Evolutionary conservation across 2,329 filamentous ascomycete species (phyloP), one percentile per base, ranked within the genome.

Genomic region (Alternaria hordeiaustralica): DNA sequence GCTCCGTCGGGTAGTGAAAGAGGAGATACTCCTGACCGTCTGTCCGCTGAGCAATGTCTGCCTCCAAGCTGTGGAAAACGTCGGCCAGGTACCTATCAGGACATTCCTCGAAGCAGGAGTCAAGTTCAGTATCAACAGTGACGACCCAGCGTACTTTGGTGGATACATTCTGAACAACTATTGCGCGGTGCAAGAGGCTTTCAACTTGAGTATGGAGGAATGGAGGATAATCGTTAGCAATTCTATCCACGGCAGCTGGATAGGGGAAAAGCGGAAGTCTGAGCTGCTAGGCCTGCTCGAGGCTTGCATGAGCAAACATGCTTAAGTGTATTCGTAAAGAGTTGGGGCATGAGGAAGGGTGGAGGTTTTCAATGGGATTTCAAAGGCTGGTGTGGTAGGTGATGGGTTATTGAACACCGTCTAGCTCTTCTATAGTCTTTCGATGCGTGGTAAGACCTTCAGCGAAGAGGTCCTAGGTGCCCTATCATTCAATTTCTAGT

Each of bases 31-130:
- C 74, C 78, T 94, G 61, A 92, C 90, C 0, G 83, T 93, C 41
- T 95, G 92, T 74, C 92, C 92, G 1, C 75, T 92, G 63, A 92
- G 89, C 69, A 94, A 95, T 78, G 87, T 94, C n/a, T 89, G 85
- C 68, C 85, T 89, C 2, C 70, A 80, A 53, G 78, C 79, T 26
- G 81, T 91, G 21, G 77, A 80, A 20, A 82, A 89, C 55, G 61
- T 73, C 11, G 58, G 66, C 15, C 60, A 73, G 41, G 81, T 90
- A 33, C 90, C 91, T 0, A 84, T 93, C 63, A 83, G 88, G 13
- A 82, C 80, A 56, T 90, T 92, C 69, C 78, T 93, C 20, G 86
- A 91, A 44, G 82, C 82, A 6, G 88, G 89, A 0, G 87, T 93
- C 43, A 84, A 82, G 64, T 92, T 93, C 78, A 90, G 87, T 60